Percentiles rank a stretch among this genome's conserved stretches.
Conservation (phyloP, 2,329 filamentous ascomycete species). For the Aschersonia sp. region DNA sequence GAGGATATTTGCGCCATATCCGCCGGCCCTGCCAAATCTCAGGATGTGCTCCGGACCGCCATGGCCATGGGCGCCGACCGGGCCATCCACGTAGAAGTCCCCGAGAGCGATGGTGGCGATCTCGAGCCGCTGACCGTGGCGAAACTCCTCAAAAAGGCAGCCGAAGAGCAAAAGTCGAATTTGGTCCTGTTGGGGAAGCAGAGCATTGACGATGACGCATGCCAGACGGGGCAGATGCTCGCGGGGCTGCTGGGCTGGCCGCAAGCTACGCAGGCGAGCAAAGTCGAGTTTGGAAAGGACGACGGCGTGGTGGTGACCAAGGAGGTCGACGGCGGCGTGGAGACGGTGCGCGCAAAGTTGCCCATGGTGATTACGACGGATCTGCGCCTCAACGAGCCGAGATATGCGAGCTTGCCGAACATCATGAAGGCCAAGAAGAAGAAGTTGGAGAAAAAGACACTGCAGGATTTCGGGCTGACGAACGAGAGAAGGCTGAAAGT, state of each 20-base stretch:
- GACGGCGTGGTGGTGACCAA: constrained; percentile 64
- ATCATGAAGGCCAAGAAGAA: constrained; percentile 99
- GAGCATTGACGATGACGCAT: constrained; percentile 91
- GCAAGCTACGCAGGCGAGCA: constrained; percentile 86
- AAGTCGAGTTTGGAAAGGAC: constrained; percentile 60
- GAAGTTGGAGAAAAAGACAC: constrained; percentile 80
- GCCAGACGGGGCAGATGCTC: constrained; percentile 96
- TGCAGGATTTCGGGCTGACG: constrained; percentile 70
- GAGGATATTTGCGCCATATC: constrained; percentile 85
- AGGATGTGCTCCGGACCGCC: constrained; percentile 82
- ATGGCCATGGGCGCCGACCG: constrained; percentile 99
- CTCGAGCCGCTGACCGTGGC: constrained; percentile 86
- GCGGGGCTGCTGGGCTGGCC: constrained; percentile 84
- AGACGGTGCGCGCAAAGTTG: constrained; percentile 73
- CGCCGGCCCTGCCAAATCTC: constrained; percentile 74
- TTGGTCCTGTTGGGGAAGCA: constrained; percentile 92
- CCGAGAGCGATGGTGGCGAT: constrained; percentile 46
- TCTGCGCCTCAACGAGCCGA: constrained; percentile 82
- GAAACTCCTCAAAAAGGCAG: constrained; percentile 71
- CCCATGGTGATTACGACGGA: constrained; percentile 94
- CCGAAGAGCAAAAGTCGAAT: constrained; percentile 75
- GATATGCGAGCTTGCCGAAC: constrained; percentile 90
- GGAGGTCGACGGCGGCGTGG: constrained; percentile 90
- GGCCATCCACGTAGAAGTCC: constrained; percentile 70
- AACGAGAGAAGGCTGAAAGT: constrained; percentile 68